Percentiles rank a stretch among this genome's conserved stretches.
These are phyloP conservation scores for Populus hybrid DNA, from an alignment of 441 rosid genomes.

Conservation along the genomic window DNA sequence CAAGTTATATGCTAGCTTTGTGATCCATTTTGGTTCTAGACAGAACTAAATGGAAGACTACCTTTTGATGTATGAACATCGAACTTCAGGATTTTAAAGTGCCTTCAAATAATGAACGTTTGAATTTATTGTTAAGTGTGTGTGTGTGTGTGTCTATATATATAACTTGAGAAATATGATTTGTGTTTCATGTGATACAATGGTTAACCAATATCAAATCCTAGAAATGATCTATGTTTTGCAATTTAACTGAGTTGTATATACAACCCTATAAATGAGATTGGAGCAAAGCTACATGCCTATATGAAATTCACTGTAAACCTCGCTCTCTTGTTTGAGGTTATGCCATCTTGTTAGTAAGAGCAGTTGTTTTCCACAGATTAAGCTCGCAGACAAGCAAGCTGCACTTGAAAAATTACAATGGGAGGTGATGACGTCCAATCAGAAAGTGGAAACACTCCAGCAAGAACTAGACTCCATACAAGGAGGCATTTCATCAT, in stretches of 20 bases:
- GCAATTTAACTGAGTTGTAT: not conserved
- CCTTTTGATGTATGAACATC: not conserved
- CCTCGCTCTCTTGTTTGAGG: not conserved
- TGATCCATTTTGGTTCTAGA: constrained; percentile 7
- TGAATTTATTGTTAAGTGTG: not conserved
- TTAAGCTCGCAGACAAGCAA: constrained; percentile 95
- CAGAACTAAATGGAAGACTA: not conserved
- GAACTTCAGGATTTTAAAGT: not conserved
- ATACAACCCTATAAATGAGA: not conserved
- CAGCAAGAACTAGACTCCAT: constrained; percentile 55
- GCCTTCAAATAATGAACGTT: not conserved
- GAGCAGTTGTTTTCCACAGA: constrained; percentile 34
- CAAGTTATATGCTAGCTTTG: not conserved
- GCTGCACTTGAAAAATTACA: constrained; percentile 88
- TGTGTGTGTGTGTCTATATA: not conserved
- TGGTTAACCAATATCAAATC: not conserved
- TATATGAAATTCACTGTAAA: not conserved
- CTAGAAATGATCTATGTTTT: not conserved
- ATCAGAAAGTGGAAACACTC: constrained; percentile 61
- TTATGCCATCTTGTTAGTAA: constrained; percentile 2
- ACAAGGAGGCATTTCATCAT: constrained; percentile 60
- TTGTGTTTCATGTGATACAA: not conserved
- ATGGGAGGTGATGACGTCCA: constrained; percentile 85
- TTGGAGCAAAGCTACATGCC: constrained; percentile 4
- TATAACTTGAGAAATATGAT: not conserved